phyloP scores from a whole-genome alignment of 768 basidiomycete species.

The Russula earlei region DNA sequence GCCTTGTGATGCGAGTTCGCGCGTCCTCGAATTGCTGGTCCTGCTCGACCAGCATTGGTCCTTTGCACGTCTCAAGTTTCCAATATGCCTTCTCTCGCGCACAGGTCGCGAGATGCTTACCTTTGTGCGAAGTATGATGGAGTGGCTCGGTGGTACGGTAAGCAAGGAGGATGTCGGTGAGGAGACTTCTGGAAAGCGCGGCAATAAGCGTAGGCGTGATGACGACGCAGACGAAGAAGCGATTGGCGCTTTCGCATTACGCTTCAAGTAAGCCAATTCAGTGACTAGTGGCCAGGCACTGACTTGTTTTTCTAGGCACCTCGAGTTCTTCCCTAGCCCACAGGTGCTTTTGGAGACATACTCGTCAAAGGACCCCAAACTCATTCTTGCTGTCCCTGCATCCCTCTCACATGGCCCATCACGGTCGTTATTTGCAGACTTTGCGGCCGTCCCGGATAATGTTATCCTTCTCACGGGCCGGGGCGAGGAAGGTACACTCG shows the following conservation, averaged over 20 bases:
- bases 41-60: conserved; percentile 97
- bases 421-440: conserved; percentile 74
- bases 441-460: conserved; percentile 75
- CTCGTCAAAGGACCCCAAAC: conserved; percentile 81
- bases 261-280: conserved; percentile 66
- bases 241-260: conserved; percentile 73
- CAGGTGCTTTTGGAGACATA: conserved; percentile 72
- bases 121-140: conserved; percentile 94
- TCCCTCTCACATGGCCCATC: conserved; percentile 91
- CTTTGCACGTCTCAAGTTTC: conserved; percentile 72
- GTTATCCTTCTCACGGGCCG: conserved; percentile 79
- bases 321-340: conserved; percentile 87
- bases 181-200: conserved; percentile 44
- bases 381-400: conserved; percentile 88
- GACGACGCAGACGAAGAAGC: conserved; percentile 64
- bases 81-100: conserved; percentile 87
- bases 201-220: conserved; percentile 37
- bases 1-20: conserved; percentile 88
- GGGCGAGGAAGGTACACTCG: conserved; percentile 73
- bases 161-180: conserved; percentile 88
- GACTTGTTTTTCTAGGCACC: conserved; percentile 42
- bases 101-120: conserved; percentile 91
- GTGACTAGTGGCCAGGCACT: background rate
- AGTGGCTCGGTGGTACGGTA: conserved; percentile 95
- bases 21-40: conserved; percentile 92